Evolutionary conservation across 2,329 filamentous ascomycete genomes (phyloP), one percentile per base, ranked within the genome.

Genomic region (Coniochaeta pulveracea): DNA sequence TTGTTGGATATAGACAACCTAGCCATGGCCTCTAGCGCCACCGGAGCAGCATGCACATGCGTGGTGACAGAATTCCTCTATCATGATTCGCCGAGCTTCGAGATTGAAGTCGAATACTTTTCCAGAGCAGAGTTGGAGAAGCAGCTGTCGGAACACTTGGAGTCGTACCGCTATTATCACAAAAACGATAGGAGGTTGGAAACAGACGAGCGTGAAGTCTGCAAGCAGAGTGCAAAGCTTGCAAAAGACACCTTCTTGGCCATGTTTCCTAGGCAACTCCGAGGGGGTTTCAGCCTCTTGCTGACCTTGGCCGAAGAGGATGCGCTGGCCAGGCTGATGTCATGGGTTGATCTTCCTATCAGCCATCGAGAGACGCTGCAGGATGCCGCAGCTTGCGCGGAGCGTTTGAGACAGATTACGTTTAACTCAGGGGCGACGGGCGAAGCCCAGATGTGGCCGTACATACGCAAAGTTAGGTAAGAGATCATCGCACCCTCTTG

Each of bases 11-110:
- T 32, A 1, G 32, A 40, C 2, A 49, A 45, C 1, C 47, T 69
- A 2, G 61, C 62, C 0, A 51, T 58, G 39, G 49, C 57, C 63
- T 64, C 61, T 39, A 57, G 52, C 35, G n/a, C n/a, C n/a, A 55
- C 48, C 10, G 63, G 63, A 2, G 43, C 46, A 12, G 64, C 63
- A 0, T 68, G 64, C 33, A 68, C 64, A 0, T 66, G 61, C 23
- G 61, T 60, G 2, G 61, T 57, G 1, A 68, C 63, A 1, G 63
- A 67, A 28, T 67, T 63, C 36, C 51, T 54, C 36, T 58, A 55
- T 36, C 58, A 61, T 26, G 47, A 47, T 2, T 24, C 32, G 1
- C 39, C 50, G 5, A 34, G 45, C 6, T 56, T 61, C 31, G 37
- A 41, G 0, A 48, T 66, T 3, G 34, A 54, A 1, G 48, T 61